Evolutionary conservation across 495 filamentous ascomycete genomes (phyloP).

Genomic region (Copromyces sp.): DNA sequence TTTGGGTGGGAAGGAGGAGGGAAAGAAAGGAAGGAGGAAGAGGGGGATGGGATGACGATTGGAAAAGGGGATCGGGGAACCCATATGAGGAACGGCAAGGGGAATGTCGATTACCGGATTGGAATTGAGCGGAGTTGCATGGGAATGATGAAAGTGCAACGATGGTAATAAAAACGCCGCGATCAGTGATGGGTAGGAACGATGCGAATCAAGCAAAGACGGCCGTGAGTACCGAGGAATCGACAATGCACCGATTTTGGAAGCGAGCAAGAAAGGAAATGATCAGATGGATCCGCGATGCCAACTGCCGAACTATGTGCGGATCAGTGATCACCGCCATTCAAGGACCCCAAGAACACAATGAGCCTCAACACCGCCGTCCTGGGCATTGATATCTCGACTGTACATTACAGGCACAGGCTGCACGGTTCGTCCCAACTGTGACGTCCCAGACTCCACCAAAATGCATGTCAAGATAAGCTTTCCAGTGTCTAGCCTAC

Average conservation of each 20-base stretch:
- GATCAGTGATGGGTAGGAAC: too few relatives aligned
- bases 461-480: neutral
- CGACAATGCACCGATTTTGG: too few relatives aligned
- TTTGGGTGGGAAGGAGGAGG: neutral
- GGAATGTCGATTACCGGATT: too few relatives aligned
- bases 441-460: neutral
- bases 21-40: too few relatives aligned
- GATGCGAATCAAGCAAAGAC: neutral
- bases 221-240: neutral
- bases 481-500: neutral
- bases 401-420: too few relatives aligned
- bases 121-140: too few relatives aligned
- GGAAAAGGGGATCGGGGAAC: too few relatives aligned
- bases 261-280: neutral
- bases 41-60: too few relatives aligned
- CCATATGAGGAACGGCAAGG: too few relatives aligned
- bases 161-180: too few relatives aligned
- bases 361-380: neutral
- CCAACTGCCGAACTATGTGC: neutral
- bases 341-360: neutral
- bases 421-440: too few relatives aligned
- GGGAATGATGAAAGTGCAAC: neutral
- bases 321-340: neutral
- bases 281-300: neutral
- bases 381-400: neutral